Evolutionary conservation across 768 basidiomycete species (phyloP).

Genomic region (Leucogyrophana mollusca): DNA sequence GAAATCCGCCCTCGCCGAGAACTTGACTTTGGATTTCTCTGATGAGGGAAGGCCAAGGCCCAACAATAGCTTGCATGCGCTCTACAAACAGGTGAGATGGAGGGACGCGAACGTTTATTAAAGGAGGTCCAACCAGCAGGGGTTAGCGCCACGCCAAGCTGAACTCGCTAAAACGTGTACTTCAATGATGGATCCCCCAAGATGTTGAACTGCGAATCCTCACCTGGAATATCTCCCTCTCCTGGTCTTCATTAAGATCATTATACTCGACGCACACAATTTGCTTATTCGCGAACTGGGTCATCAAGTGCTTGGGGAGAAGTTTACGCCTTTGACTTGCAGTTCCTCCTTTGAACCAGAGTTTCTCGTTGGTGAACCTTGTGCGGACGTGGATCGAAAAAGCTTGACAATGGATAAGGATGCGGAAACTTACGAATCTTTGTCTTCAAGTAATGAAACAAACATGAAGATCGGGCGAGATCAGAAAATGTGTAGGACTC

Average conservation of each 20-base stretch:
- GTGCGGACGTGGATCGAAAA: neutral
- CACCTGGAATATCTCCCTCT: conserved; percentile 67
- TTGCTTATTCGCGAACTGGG: conserved; percentile 42
- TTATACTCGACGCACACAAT: conserved; percentile 56
- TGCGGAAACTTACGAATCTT: conserved; percentile 34
- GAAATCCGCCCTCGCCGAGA: conserved; percentile 33
- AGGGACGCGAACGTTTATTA: neutral
- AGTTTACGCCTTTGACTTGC: conserved; percentile 24
- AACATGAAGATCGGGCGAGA: conserved; percentile 7
- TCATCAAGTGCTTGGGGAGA: conserved; percentile 32
- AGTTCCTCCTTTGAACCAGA: conserved; percentile 33
- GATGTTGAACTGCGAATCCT: too few relatives aligned
- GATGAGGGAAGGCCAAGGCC: conserved; percentile 43
- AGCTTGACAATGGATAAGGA: neutral
- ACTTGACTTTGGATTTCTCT: conserved; percentile 38
- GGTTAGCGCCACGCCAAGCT: conserved; percentile 48
- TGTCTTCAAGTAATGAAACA: conserved; percentile 24
- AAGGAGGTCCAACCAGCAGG: conserved; percentile 39
- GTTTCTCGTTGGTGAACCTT: conserved; percentile 34
- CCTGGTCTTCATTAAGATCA: conserved; percentile 47
- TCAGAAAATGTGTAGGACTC: conserved; percentile 15
- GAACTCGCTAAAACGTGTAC: conserved; percentile 40
- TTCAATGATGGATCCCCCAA: too few relatives aligned
- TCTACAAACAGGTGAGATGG: conserved; percentile 29
- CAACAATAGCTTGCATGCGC: conserved; percentile 48